phyloP scores from a whole-genome alignment of 2,329 filamentous ascomycete genomes.

The Aspergillus fructus region DNA sequence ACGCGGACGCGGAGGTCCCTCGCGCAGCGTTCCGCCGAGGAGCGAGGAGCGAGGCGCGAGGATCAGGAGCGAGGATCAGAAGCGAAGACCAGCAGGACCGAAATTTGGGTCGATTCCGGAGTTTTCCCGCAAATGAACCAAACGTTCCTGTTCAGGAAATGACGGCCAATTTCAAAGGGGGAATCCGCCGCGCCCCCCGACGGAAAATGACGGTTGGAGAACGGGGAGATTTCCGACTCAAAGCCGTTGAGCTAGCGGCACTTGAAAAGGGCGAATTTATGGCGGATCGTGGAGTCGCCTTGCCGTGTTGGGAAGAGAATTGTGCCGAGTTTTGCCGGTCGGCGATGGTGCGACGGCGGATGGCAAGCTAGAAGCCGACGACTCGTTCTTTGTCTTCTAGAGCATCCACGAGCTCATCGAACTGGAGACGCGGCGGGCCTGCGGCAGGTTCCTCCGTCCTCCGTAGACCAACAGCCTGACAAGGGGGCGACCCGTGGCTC shows the following conservation, averaged over 20 bases:
- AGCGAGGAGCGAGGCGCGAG: too few species aligned
- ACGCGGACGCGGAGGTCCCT: not conserved
- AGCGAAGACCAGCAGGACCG: too few species aligned
- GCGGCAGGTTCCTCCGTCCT: not conserved
- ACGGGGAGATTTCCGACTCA: slow-evolving; percentile 4
- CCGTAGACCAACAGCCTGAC: not conserved
- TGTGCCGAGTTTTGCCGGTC: not conserved
- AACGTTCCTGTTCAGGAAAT: too few species aligned
- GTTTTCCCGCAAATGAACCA: not conserved
- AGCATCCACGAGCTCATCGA: not conserved
- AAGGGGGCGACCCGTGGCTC: slow-evolving; percentile 3
- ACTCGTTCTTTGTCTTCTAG: slow-evolving; percentile 4
- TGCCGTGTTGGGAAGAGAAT: not conserved
- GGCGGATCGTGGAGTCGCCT: not conserved
- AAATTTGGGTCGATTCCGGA: not conserved
- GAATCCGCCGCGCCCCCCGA: not conserved
- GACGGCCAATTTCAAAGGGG: too few species aligned
- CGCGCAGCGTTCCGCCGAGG: not conserved
- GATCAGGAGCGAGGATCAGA: too few species aligned
- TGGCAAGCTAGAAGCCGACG: slow-evolving; percentile 1
- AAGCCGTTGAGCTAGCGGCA: not conserved
- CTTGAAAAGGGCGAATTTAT: not conserved
- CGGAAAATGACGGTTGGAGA: not conserved
- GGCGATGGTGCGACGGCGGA: not conserved
- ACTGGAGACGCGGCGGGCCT: not conserved